These are phyloP conservation scores for Arthroderma uncinatum DNA, from an alignment of 2,329 filamentous ascomycete species.

Conservation along the genomic window DNA sequence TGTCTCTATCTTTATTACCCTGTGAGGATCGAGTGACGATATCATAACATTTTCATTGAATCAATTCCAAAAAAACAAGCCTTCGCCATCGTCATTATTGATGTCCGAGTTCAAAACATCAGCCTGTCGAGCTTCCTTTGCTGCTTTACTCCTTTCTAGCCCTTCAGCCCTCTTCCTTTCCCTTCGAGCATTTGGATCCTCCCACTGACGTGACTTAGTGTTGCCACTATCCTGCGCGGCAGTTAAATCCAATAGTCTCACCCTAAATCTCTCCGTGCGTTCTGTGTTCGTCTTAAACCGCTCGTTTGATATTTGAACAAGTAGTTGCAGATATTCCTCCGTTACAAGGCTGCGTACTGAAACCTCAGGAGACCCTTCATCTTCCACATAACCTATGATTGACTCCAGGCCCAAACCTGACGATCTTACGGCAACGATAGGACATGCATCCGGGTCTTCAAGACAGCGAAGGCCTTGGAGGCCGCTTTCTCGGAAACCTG, in stretches of 20 bases:
- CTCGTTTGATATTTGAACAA: slow-evolving; percentile 62
- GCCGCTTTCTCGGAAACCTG: slow-evolving; percentile 84
- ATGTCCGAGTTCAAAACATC: background rate
- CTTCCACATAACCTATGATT: slow-evolving; percentile 52
- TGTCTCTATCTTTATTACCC: no score
- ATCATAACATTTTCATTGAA: background rate
- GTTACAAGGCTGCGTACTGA: slow-evolving; percentile 48
- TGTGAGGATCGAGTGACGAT: no score
- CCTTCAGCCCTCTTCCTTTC: slow-evolving; percentile 35
- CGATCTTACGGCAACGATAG: slow-evolving; percentile 76
- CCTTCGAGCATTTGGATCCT: slow-evolving; percentile 28
- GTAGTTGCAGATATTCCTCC: slow-evolving; percentile 53
- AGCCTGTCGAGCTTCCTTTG: slow-evolving; percentile 8
- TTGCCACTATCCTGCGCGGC: slow-evolving; percentile 3
- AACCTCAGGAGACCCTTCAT: slow-evolving; percentile 18
- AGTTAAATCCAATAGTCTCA: slow-evolving; percentile 21
- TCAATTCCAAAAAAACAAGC: background rate
- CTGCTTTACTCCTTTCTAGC: slow-evolving; percentile 24
- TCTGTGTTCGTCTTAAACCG: slow-evolving; percentile 32
- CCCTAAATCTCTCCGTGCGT: slow-evolving; percentile 31
- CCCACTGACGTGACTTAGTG: slow-evolving; percentile 23
- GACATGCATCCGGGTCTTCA: slow-evolving; percentile 38
- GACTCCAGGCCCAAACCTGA: slow-evolving; percentile 74
- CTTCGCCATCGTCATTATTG: background rate
- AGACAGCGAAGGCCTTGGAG: slow-evolving; percentile 52